Conservation (phyloP, 768 basidiomycete species). For the Agaricus subrufescens region DNA sequence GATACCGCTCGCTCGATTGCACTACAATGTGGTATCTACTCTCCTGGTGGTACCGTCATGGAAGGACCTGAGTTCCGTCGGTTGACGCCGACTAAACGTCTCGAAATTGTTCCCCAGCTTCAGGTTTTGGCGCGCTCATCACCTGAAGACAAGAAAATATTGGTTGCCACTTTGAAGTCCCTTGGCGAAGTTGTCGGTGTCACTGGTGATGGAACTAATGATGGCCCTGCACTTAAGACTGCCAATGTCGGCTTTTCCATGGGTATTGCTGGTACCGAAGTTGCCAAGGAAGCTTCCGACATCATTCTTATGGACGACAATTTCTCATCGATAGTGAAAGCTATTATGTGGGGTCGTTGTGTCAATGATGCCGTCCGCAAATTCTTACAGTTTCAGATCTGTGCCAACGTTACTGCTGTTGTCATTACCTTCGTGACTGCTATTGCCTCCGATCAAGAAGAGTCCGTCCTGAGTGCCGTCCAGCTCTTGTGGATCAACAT, state of each 20-base stretch:
- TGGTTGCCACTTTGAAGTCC: constrained; percentile 83
- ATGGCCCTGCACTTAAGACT: constrained; percentile 92
- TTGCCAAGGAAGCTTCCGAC: constrained; percentile 98
- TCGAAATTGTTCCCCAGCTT: constrained; percentile 84
- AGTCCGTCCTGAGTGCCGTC: constrained; percentile 90
- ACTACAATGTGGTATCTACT: constrained; percentile 92
- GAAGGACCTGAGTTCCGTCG: constrained; percentile 93
- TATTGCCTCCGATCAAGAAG: constrained; percentile 69
- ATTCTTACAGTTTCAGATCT: constrained; percentile 94
- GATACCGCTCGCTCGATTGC: constrained; percentile 96
- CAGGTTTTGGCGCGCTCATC: constrained; percentile 98
- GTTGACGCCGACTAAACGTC: constrained; percentile 62
- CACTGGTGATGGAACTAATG: constrained; percentile 97
- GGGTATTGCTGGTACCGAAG: constrained; percentile 96
- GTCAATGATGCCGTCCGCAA: constrained; percentile 98
- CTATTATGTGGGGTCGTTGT: constrained; percentile 98
- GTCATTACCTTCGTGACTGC: constrained; percentile 90
- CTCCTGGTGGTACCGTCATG: constrained; percentile 93
- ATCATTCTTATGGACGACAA: constrained; percentile 99
- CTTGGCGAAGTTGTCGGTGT: constrained; percentile 92
- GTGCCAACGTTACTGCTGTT: constrained; percentile 94
- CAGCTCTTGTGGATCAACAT: constrained; percentile 99
- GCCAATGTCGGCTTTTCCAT: constrained; percentile 97
- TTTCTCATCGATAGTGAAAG: constrained; percentile 93
- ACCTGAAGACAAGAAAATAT: constrained; percentile 92